phyloP scores from a whole-genome alignment of 768 basidiomycete species.

The Dioszegia crocea region DNA sequence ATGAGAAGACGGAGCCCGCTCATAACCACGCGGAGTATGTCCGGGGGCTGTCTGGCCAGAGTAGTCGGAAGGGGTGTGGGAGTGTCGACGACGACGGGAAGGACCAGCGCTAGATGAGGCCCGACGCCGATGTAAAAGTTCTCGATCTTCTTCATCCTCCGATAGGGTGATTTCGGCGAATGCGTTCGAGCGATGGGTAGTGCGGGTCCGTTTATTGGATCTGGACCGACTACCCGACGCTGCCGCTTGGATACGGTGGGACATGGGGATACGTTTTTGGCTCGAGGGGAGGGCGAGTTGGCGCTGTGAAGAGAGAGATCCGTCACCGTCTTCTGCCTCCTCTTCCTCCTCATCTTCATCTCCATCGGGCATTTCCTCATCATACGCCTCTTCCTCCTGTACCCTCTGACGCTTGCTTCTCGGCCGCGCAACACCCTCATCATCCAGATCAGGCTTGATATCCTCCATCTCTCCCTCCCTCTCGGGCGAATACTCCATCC shows the following conservation, averaged over 20 bases:
- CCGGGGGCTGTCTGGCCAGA: no score
- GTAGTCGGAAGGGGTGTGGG: no score
- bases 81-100: neutral
- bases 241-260: no score
- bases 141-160: neutral
- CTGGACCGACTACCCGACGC: neutral
- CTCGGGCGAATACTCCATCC: neutral
- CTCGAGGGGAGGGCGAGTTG: no score
- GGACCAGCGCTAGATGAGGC: neutral
- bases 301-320: neutral
- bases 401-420: no score
- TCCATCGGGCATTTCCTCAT: neutral
- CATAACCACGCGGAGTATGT: no score
- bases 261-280: neutral
- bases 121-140: neutral
- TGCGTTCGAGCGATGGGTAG: neutral
- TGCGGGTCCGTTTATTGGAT: neutral
- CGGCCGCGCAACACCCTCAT: no score
- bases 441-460: no score
- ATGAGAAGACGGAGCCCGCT: no score
- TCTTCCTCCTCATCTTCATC: neutral
- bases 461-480: neutral
- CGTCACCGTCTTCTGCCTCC: neutral
- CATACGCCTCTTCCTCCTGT: no score
- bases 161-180: neutral